Percentiles rank a stretch among this genome's conserved stretches.
Conservation (phyloP, 768 basidiomycete species). For the Scleroderma citrinum region DNA sequence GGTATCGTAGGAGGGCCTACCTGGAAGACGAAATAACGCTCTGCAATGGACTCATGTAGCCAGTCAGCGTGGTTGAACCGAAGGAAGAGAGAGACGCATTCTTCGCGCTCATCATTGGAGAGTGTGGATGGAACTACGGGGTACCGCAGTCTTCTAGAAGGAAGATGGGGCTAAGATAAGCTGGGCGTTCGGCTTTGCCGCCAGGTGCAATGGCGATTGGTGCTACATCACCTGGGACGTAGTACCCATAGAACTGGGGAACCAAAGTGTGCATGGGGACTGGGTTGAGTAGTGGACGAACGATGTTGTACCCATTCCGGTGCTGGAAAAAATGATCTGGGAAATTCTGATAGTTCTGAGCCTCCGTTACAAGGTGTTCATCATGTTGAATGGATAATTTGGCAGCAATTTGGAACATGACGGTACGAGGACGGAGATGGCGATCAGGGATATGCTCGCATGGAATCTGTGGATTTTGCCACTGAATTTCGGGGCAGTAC, state of each 20-base stretch:
- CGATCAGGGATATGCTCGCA: too few relatives aligned
- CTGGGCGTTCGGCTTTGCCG: slow-evolving; percentile 4
- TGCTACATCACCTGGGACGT: slow-evolving; percentile 18
- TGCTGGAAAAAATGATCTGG: slow-evolving; percentile 24
- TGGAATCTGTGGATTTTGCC: neutral
- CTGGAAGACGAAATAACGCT: slow-evolving; percentile 42
- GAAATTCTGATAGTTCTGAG: slow-evolving; percentile 21
- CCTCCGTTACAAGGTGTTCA: slow-evolving; percentile 29
- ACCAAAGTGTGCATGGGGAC: slow-evolving; percentile 46
- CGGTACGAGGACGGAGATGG: slow-evolving; percentile 19
- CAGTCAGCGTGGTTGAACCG: slow-evolving; percentile 36
- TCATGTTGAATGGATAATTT: slow-evolving; percentile 40
- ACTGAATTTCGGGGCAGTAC: slow-evolving; percentile 9
- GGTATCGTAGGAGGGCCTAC: slow-evolving; percentile 32
- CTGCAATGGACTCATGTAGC: slow-evolving; percentile 37
- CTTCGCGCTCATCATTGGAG: slow-evolving; percentile 32
- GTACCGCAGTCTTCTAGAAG: slow-evolving; percentile 44
- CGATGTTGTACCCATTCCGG: slow-evolving; percentile 20
- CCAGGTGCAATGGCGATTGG: too few relatives aligned
- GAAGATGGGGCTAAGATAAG: slow-evolving; percentile 36
- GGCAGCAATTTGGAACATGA: slow-evolving; percentile 35
- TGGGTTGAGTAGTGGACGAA: slow-evolving; percentile 31
- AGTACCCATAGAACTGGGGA: slow-evolving; percentile 64
- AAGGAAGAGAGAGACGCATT: slow-evolving; percentile 35
- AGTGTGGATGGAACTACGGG: slow-evolving; percentile 27